Evolutionary conservation across 257 asterid genomes (phyloP), one percentile per base, ranked within the genome.

Genomic region (Leonotis leonurus): DNA sequence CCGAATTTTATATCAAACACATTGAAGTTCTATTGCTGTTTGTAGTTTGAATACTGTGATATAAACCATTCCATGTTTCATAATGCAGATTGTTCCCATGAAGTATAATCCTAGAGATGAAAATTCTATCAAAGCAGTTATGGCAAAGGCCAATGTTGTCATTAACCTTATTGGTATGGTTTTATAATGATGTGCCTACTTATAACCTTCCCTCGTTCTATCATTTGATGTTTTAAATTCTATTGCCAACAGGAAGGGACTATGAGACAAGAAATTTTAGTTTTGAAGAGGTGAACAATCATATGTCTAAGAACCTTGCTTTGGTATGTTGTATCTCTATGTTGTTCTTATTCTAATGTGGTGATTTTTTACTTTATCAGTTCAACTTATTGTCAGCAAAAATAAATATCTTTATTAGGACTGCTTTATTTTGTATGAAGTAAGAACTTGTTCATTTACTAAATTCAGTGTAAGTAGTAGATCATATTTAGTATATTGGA

Each of bases 141-240:
- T 93, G 99, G 99, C 97, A 51, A 93, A 93, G 82, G 97, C 95
- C 63, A 93, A 93, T 70, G 96, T 93, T 78, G 96, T 93, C 54
- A 93, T 93, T 67, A 89, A 93, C 77, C 99, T 93, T 72, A 85
- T 93, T n/a, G 97, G 97, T 43, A 43, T 8, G 59, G 8, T 29
- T 27, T 14, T 29, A 14, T 14, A 32, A 14, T 14, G n/a, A 14
- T 3, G 14, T 29, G 24, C 9, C 25, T n/a, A 29, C 4, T 11
- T 11, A 24, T 37, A 46, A 22, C 30, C 51, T 62, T 13, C 41
- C 30, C 6, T 49, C 27, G 22, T 55, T 39, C 49, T 21, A 41
- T 18, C 54, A 48, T 32, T 65, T 73, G 46, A 33, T 65, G n/a
- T n/a, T n/a, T n/a, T n/a, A n/a, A n/a, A n/a, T n/a, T n/a, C n/a